These are phyloP conservation scores for Cladosporium sp. DNA, from an alignment of 2,329 filamentous ascomycete species.

Conservation along the genomic window DNA sequence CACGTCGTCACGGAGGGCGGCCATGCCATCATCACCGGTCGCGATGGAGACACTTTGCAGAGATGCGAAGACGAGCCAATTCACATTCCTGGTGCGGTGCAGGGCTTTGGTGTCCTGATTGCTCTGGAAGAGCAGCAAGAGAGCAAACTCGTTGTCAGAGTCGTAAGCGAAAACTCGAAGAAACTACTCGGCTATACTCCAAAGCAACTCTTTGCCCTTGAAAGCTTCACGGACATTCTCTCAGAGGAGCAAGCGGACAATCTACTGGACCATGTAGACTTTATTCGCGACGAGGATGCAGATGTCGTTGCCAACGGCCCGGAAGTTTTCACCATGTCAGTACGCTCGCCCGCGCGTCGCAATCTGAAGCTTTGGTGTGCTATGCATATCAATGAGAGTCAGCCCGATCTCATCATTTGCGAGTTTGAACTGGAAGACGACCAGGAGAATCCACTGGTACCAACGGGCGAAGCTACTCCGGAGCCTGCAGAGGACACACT, in stretches of 20 bases:
- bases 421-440: slow-evolving; percentile 88
- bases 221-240: slow-evolving; percentile 78
- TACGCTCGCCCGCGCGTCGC: slow-evolving; percentile 53
- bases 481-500: slow-evolving; percentile 70
- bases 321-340: slow-evolving; percentile 76
- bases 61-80: slow-evolving; percentile 90
- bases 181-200: slow-evolving; percentile 73
- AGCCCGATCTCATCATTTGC: slow-evolving; percentile 72
- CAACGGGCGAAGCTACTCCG: slow-evolving; percentile 53
- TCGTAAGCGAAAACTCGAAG: slow-evolving; percentile 78
- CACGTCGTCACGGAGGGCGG: slow-evolving; percentile 73
- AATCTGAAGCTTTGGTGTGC: slow-evolving; percentile 79
- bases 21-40: slow-evolving; percentile 77
- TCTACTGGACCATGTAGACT: slow-evolving; percentile 80
- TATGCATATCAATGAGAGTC: slow-evolving; percentile 67
- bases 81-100: slow-evolving; percentile 76
- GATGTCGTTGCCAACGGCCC: slow-evolving; percentile 73
- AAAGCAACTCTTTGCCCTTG: slow-evolving; percentile 66
- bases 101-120: slow-evolving; percentile 74
- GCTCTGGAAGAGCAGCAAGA: slow-evolving; percentile 67
- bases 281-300: slow-evolving; percentile 76
- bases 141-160: slow-evolving; percentile 64
- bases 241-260: slow-evolving; percentile 81
- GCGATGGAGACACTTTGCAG: slow-evolving; percentile 67
- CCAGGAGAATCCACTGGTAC: slow-evolving; percentile 61